Percentiles rank a stretch among this genome's conserved stretches.
phyloP scores from a whole-genome alignment of 2,329 filamentous ascomycete species.

The Diplocarpon mali region DNA sequence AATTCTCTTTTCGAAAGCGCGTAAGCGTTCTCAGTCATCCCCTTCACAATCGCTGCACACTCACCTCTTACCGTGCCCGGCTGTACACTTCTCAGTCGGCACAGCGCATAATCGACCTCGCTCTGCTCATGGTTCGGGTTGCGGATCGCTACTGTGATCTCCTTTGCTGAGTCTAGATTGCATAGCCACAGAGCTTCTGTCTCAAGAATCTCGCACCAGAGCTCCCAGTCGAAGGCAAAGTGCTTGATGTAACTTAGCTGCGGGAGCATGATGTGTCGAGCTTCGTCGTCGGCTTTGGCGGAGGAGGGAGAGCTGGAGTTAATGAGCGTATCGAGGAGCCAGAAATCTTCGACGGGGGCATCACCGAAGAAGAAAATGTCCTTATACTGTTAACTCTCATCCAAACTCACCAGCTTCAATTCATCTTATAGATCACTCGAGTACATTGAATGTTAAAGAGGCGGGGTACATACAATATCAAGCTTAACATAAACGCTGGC shows the following conservation, averaged over 20 bases:
- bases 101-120: background rate
- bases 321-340: background rate
- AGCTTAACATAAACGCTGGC: constrained; percentile 4
- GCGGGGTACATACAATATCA: background rate
- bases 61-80: background rate
- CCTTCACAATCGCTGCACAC: background rate
- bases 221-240: constrained; percentile 2
- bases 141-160: background rate
- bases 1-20: background rate
- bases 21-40: background rate
- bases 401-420: background rate
- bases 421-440: background rate
- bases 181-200: background rate
- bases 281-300: background rate
- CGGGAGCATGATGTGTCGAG: background rate
- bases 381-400: background rate
- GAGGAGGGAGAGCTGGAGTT: background rate
- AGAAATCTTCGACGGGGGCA: background rate
- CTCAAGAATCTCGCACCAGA: background rate
- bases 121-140: background rate
- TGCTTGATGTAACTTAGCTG: constrained; percentile 4
- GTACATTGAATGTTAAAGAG: background rate
- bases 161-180: background rate
- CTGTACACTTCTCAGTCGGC: background rate
- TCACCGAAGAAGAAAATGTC: constrained; percentile 5